Evolutionary conservation across 306 rosid genomes (phyloP).

Genomic region (Trifolium repens): DNA sequence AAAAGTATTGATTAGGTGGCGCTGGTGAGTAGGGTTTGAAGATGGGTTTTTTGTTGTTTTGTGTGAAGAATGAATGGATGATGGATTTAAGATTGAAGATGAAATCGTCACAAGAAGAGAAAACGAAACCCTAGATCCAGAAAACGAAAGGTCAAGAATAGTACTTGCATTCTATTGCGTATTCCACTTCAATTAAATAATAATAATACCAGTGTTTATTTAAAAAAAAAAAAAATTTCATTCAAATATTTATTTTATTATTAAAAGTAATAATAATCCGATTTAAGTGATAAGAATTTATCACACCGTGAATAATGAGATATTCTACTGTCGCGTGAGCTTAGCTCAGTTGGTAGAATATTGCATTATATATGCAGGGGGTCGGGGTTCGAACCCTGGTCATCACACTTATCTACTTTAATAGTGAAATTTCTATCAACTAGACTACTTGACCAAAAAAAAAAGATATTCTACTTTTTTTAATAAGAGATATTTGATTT

Average conservation of each 20-base stretch:
- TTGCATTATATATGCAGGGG: no score
- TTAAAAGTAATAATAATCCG: no score
- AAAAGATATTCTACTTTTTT: no score
- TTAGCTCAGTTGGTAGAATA: no score
- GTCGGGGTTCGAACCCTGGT: no score
- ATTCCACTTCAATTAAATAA: constrained; percentile 41
- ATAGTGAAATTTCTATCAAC: no score
- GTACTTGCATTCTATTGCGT: constrained; percentile 47
- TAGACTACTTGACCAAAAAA: no score
- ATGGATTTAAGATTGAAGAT: constrained; percentile 36
- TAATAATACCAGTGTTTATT: background rate
- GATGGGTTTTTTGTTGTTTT: constrained; percentile 25
- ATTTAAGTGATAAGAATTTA: no score
- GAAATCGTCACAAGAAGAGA: constrained; percentile 48
- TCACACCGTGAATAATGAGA: no score
- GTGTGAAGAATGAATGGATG: constrained; percentile 38
- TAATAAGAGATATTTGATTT: no score
- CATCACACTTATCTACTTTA: no score
- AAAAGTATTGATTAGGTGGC: constrained; percentile 28
- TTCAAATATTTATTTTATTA: background rate
- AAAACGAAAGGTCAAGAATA: constrained; percentile 83
- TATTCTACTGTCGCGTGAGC: no score
- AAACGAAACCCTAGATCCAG: constrained; percentile 98
- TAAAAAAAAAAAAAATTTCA: background rate
- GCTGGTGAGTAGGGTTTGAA: constrained; percentile 65